Evolutionary conservation across 2,329 filamentous ascomycete species (phyloP).

Genomic region (Coleophoma eucalyptorum): DNA sequence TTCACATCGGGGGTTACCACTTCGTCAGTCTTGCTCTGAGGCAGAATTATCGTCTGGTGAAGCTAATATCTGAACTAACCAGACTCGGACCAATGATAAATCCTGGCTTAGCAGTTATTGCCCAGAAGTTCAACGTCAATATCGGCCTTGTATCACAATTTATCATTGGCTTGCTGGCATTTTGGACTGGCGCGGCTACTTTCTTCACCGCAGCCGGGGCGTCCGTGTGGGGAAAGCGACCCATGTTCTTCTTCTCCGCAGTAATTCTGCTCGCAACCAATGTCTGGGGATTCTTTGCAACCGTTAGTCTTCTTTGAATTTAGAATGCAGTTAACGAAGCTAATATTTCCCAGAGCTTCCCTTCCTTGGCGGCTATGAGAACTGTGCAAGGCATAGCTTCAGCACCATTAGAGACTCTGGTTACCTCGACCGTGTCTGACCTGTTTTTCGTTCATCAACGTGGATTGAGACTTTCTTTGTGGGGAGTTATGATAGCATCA

Average conservation of each 20-base stretch:
- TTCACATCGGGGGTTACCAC: constrained; percentile 23
- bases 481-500: constrained; percentile 16
- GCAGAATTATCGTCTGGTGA: constrained; percentile 7
- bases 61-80: constrained; percentile 2
- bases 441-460: constrained; percentile 43
- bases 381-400: constrained; percentile 24
- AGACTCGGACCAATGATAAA: constrained; percentile 37
- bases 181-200: constrained; percentile 35
- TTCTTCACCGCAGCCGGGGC: constrained; percentile 37
- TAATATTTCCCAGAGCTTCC: constrained; percentile 24
- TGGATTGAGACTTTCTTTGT: constrained; percentile 29
- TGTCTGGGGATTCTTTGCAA: constrained; percentile 35
- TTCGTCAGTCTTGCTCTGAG: constrained; percentile 13
- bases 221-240: constrained; percentile 27
- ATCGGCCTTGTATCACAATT: constrained; percentile 31
- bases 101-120: constrained; percentile 31
- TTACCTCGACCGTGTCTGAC: constrained; percentile 35
- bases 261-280: constrained; percentile 30
- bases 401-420: constrained; percentile 27
- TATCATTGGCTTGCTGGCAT: constrained; percentile 29
- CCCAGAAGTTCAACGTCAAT: constrained; percentile 30
- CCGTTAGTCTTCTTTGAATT: constrained; percentile 7
- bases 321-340: neutral
- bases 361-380: constrained; percentile 30
- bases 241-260: constrained; percentile 25